Evolutionary conservation across 192 early-diverging fungal genomes (phyloP).

Genomic region (Coemansia sp.): DNA sequence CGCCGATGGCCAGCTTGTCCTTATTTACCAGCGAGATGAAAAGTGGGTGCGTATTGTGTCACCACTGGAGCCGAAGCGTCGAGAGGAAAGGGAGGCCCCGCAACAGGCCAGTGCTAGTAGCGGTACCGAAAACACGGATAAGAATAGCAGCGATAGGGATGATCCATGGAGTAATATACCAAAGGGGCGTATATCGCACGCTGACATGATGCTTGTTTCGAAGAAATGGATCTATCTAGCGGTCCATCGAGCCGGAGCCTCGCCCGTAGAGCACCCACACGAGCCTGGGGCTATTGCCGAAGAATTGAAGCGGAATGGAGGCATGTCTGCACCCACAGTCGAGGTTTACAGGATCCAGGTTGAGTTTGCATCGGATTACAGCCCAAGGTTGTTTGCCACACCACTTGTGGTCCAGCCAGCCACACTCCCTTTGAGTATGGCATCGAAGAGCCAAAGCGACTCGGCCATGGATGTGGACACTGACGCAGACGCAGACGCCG

Average conservation of each 20-base stretch:
- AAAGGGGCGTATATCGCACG: slow-evolving; percentile 47
- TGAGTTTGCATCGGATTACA: slow-evolving; percentile 55
- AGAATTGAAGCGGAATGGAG: slow-evolving; percentile 25
- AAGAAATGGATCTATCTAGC: slow-evolving; percentile 55
- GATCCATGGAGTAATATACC: slow-evolving; percentile 52
- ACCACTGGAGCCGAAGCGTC: slow-evolving; percentile 31
- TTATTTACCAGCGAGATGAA: slow-evolving; percentile 53
- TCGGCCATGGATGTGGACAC: slow-evolving; percentile 18
- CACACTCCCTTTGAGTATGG: slow-evolving; percentile 19
- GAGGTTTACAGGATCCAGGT: slow-evolving; percentile 53
- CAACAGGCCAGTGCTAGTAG: neutral
- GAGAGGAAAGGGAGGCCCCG: slow-evolving; percentile 4
- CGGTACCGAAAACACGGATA: slow-evolving; percentile 4
- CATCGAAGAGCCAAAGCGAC: slow-evolving; percentile 7
- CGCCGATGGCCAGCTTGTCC: slow-evolving; percentile 46
- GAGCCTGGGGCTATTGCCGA: slow-evolving; percentile 40
- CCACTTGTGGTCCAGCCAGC: slow-evolving; percentile 48
- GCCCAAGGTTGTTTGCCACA: slow-evolving; percentile 51
- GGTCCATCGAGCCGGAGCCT: slow-evolving; percentile 40
- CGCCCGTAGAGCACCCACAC: slow-evolving; percentile 36
- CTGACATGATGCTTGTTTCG: slow-evolving; percentile 55
- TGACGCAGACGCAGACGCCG: neutral
- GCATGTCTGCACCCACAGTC: slow-evolving; percentile 38
- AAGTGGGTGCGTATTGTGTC: slow-evolving; percentile 45
- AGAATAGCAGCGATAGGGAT: slow-evolving; percentile 7